Evolutionary conservation across 2,329 filamentous ascomycete species (phyloP).

Genomic region (Aspergillus intermedius): DNA sequence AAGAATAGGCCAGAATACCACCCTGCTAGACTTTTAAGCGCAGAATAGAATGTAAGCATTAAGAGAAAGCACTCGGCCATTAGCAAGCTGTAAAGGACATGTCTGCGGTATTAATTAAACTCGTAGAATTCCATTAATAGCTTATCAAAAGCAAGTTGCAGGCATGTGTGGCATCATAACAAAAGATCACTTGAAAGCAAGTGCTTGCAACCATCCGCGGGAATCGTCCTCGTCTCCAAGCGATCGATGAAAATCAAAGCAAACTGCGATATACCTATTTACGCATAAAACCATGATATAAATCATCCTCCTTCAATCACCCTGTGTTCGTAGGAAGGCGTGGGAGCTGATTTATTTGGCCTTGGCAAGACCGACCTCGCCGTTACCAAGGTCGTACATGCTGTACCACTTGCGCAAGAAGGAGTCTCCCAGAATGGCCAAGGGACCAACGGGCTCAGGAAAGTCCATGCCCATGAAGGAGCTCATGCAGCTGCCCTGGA

Average conservation of each 20-base stretch:
- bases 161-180: neutral
- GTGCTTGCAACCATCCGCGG: neutral
- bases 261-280: neutral
- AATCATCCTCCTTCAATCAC: neutral
- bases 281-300: neutral
- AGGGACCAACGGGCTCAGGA: slow-evolving; percentile 75
- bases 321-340: neutral
- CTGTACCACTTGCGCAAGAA: slow-evolving; percentile 66
- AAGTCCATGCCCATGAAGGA: slow-evolving; percentile 97
- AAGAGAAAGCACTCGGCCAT: too few relatives aligned
- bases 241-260: neutral
- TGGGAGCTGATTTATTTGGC: slow-evolving; percentile 53
- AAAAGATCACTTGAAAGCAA: neutral
- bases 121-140: neutral
- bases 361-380: slow-evolving; percentile 81
- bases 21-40: too few relatives aligned
- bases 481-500: slow-evolving; percentile 92
- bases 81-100: too few relatives aligned
- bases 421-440: slow-evolving; percentile 76
- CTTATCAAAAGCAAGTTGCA: neutral
- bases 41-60: too few relatives aligned
- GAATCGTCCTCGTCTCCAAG: neutral
- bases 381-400: slow-evolving; percentile 88
- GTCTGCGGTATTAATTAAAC: too few relatives aligned
- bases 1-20: too few relatives aligned